Percentiles rank a stretch among this genome's conserved stretches.
These are phyloP conservation scores for Sugiyamaella smithiae DNA, from an alignment of 805 yeast species.

Conservation along the genomic window DNA sequence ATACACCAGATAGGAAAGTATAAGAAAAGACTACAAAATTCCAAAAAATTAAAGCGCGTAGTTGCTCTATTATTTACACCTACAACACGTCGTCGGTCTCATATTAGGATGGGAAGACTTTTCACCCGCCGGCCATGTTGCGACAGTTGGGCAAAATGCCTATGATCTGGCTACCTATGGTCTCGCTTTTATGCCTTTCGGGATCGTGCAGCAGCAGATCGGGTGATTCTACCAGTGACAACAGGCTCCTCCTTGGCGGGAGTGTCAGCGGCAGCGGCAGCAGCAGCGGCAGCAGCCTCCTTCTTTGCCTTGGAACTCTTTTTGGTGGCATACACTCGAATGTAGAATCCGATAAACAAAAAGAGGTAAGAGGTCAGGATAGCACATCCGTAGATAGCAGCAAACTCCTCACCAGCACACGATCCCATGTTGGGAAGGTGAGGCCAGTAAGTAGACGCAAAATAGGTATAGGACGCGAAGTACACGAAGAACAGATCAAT, in stretches of 20 bases:
- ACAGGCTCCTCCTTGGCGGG: slow-evolving; percentile 14
- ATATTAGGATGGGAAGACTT: too few species aligned
- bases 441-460: slow-evolving; percentile 66
- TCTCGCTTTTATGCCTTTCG: slow-evolving; percentile 17
- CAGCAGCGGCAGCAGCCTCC: slow-evolving; percentile 16
- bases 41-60: too few species aligned
- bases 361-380: slow-evolving; percentile 85
- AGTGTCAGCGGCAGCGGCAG: slow-evolving; percentile 5
- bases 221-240: slow-evolving; percentile 15
- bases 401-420: slow-evolving; percentile 89
- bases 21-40: too few species aligned
- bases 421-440: slow-evolving; percentile 74
- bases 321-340: slow-evolving; percentile 64
- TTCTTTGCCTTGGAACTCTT: slow-evolving; percentile 17
- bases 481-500: slow-evolving; percentile 88
- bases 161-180: too few species aligned
- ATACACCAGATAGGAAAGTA: too few species aligned
- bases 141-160: too few species aligned
- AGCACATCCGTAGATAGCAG: slow-evolving; percentile 88
- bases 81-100: slow-evolving; percentile 1
- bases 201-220: slow-evolving; percentile 20
- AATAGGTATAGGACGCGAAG: slow-evolving; percentile 90
- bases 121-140: too few species aligned
- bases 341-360: slow-evolving; percentile 89
- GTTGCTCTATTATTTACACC: slow-evolving; percentile 1